Base-by-base conservation (phyloP, 331 rosid genomes). In the Cydonia oblonga region DNA sequence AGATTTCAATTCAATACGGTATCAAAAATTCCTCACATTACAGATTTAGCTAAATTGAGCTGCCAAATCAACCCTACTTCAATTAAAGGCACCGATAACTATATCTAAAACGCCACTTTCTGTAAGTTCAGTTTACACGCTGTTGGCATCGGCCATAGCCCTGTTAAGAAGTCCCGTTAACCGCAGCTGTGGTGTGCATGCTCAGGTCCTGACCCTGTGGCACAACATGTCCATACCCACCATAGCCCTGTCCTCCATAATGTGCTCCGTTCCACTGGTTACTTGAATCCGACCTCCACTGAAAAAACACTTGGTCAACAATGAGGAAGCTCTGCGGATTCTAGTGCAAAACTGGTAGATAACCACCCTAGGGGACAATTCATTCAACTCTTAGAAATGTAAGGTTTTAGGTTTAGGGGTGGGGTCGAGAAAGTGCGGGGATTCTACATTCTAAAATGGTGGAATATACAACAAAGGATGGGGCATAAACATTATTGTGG, bases 271-370 rank as follows among this genome's bases (percentile, higher is more conserved):
- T 84, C 90, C 88, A 84, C 77, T 84, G 90, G 85, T 86, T 81
- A 60, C 75, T 64, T 42, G 91, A 81, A 80, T 91, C 96, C 24
- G 73, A 46, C 74, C 97, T 89, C 98, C 98, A 91, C 98, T 93
- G 96, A 71, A 25, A 81, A 13, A 59, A 75, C 56, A 57, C 78
- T 60, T 8, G 8, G 73, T 71, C 69, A 29, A 8, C 6, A 53
- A 64, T 54, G 25, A 40, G n/a, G n/a, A n/a, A n/a, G n/a, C n/a
- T n/a, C n/a, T n/a, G n/a, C n/a, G n/a, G n/a, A n/a, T n/a, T n/a
- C n/a, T n/a, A n/a, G n/a, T n/a, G n/a, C n/a, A n/a, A n/a, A n/a
- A n/a, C n/a, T n/a, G n/a, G n/a, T n/a, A n/a, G n/a, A n/a, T n/a
- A n/a, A n/a, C n/a, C n/a, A n/a, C 35, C 23, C 52, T 2, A n/a